phyloP scores from a whole-genome alignment of 768 basidiomycete genomes.

The Pleurotus salmoneostramineus region DNA sequence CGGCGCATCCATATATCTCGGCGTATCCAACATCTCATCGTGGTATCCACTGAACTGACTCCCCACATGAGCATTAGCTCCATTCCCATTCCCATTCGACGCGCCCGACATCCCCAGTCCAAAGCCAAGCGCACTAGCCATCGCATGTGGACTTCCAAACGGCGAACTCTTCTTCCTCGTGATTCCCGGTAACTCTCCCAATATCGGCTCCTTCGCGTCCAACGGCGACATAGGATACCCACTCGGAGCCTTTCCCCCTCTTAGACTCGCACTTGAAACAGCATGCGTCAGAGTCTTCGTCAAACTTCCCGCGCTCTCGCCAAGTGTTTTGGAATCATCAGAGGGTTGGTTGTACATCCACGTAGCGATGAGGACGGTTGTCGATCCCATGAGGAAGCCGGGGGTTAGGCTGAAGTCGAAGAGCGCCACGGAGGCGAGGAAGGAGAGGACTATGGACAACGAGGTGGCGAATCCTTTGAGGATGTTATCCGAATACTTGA shows the following conservation, averaged over 20 bases:
- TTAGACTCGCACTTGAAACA: background rate
- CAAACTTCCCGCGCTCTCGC: conserved; percentile 19
- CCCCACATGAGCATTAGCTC: conserved; percentile 8
- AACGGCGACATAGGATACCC: conserved; percentile 45
- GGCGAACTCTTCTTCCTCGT: conserved; percentile 37
- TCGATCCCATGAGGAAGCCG: conserved; percentile 81
- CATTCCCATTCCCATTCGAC: conserved; percentile 16
- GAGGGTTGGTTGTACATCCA: conserved; percentile 91
- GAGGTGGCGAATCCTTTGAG: conserved; percentile 97
- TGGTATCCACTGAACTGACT: background rate
- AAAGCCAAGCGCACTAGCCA: conserved; percentile 47
- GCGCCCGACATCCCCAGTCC: conserved; percentile 23
- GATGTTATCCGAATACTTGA: conserved; percentile 95
- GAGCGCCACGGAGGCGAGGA: conserved; percentile 86
- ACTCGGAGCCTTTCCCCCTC: conserved; percentile 19
- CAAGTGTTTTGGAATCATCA: conserved; percentile 21
- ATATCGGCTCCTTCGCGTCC: conserved; percentile 49
- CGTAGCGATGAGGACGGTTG: conserved; percentile 83
- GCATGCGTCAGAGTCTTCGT: conserved; percentile 16
- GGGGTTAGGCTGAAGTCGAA: conserved; percentile 90
- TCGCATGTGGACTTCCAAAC: conserved; percentile 45
- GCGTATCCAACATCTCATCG: conserved; percentile 25
- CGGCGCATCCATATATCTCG: conserved; percentile 32
- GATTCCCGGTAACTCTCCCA: conserved; percentile 46
- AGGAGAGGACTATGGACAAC: conserved; percentile 90